Percentiles rank a stretch among this genome's conserved stretches.
Evolutionary conservation across 352 stramenopile species (phyloP).

Genomic region (Phytophthora colocasiae): DNA sequence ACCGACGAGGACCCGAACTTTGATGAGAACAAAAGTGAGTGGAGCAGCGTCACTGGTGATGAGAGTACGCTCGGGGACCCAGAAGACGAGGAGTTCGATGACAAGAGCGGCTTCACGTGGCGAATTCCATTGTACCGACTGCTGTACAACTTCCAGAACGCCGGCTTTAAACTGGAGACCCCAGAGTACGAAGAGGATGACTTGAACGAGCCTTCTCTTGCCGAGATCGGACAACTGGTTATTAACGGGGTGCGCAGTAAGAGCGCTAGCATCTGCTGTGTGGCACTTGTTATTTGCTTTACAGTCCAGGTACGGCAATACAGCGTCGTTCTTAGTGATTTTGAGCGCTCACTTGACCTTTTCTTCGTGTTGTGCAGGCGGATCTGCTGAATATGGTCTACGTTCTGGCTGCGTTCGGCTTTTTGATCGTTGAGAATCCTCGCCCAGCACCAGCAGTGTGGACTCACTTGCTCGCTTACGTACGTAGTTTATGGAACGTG

Average conservation of each 20-base stretch:
- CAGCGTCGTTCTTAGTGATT: background rate
- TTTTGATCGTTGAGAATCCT: conserved; percentile 80
- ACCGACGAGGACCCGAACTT: conserved; percentile 50
- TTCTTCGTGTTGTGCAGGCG: conserved; percentile 41
- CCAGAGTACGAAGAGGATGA: conserved; percentile 82
- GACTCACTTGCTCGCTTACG: conserved; percentile 84
- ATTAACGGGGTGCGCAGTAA: conserved; percentile 77
- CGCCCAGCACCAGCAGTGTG: conserved; percentile 66
- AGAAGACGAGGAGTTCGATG: conserved; percentile 84
- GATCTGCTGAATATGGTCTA: conserved; percentile 86
- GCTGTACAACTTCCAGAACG: conserved; percentile 78
- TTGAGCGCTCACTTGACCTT: conserved; percentile 7
- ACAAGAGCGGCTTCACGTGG: conserved; percentile 60
- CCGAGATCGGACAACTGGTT: conserved; percentile 62
- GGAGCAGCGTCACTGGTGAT: conserved; percentile 86
- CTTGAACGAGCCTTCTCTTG: conserved; percentile 66
- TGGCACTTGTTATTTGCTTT: conserved; percentile 73
- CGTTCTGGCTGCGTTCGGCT: conserved; percentile 70
- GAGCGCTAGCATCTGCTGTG: conserved; percentile 67
- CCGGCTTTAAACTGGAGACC: conserved; percentile 72
- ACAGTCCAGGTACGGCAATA: conserved; percentile 60
- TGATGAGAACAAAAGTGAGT: conserved; percentile 81
- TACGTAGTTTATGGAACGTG: conserved; percentile 40
- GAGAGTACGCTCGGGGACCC: conserved; percentile 82
- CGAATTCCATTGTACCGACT: conserved; percentile 71